Evolutionary conservation across 768 basidiomycete genomes (phyloP).

Genomic region (Pleurotus platypus): DNA sequence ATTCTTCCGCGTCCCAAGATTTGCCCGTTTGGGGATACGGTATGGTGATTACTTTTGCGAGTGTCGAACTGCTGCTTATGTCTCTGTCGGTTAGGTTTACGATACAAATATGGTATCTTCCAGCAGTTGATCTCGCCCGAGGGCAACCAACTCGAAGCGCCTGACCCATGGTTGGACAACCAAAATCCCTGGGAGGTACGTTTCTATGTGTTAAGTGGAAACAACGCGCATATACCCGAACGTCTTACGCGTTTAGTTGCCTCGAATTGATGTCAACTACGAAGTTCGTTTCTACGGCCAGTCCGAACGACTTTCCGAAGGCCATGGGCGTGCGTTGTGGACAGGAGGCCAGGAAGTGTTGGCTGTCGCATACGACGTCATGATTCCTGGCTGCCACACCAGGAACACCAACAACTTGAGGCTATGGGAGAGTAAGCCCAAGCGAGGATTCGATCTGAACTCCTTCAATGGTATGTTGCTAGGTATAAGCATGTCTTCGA

Average conservation of each 20-base stretch:
- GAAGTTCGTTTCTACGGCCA: slow-evolving; percentile 88
- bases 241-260: slow-evolving; percentile 34
- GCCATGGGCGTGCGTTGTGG: slow-evolving; percentile 64
- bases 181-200: slow-evolving; percentile 80
- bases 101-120: slow-evolving; percentile 97
- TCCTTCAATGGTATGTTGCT: slow-evolving; percentile 79
- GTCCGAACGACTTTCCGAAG: slow-evolving; percentile 63
- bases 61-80: not conserved
- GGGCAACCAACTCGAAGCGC: slow-evolving; percentile 84
- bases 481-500: not conserved
- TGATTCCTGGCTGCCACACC: slow-evolving; percentile 83
- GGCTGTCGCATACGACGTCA: slow-evolving; percentile 92
- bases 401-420: slow-evolving; percentile 88
- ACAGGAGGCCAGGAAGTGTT: slow-evolving; percentile 91
- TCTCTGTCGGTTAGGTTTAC: slow-evolving; percentile 36
- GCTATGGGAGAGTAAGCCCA: slow-evolving; percentile 81
- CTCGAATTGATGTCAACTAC: slow-evolving; percentile 79
- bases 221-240: slow-evolving; percentile 2
- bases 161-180: slow-evolving; percentile 89
- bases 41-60: not conserved
- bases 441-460: slow-evolving; percentile 89
- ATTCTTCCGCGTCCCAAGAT: slow-evolving; percentile 81
- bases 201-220: not conserved
- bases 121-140: slow-evolving; percentile 85
- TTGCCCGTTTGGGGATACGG: slow-evolving; percentile 89